Percentiles rank a stretch among this genome's conserved stretches.
Evolutionary conservation across 345 rosid species (phyloP).

Genomic region (Geranium rotundifolium): DNA sequence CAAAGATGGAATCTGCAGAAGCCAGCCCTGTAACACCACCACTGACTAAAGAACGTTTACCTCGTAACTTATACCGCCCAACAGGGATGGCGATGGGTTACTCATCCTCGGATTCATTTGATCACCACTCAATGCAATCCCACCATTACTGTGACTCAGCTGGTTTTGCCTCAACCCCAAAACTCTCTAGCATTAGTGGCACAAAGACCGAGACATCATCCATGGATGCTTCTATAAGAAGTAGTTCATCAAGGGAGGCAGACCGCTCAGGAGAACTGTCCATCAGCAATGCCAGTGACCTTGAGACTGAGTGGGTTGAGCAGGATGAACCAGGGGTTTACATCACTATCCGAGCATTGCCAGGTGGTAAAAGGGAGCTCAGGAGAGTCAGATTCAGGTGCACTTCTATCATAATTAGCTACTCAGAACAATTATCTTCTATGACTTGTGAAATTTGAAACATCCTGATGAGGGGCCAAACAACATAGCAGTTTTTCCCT

Average conservation of each 20-base stretch:
- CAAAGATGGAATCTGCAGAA: constrained; percentile 63
- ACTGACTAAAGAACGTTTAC: constrained; percentile 59
- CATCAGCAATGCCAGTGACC: constrained; percentile 80
- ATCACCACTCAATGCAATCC: constrained; percentile 52
- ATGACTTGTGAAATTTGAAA: no score
- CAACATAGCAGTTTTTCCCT: no score
- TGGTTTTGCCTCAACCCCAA: constrained; percentile 73
- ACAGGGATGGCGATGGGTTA: constrained; percentile 39
- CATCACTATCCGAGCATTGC: constrained; percentile 73
- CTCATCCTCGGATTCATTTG: constrained; percentile 78
- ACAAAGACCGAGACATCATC: constrained; percentile 89
- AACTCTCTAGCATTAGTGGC: constrained; percentile 83
- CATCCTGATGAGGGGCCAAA: no score
- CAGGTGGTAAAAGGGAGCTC: constrained; percentile 84
- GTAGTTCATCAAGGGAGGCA: constrained; percentile 89
- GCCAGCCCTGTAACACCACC: constrained; percentile 86
- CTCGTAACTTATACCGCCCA: constrained; percentile 67
- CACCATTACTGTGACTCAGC: constrained; percentile 54
- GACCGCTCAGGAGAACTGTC: constrained; percentile 78
- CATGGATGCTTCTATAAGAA: constrained; percentile 75
- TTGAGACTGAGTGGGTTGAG: constrained; percentile 88
- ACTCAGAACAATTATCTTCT: no score
- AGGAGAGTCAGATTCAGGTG: constrained; percentile 98
- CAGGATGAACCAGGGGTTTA: constrained; percentile 97
- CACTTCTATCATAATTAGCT: background rate